Conservation (phyloP, 106 monocot species). For the Apostasia ramifera region DNA sequence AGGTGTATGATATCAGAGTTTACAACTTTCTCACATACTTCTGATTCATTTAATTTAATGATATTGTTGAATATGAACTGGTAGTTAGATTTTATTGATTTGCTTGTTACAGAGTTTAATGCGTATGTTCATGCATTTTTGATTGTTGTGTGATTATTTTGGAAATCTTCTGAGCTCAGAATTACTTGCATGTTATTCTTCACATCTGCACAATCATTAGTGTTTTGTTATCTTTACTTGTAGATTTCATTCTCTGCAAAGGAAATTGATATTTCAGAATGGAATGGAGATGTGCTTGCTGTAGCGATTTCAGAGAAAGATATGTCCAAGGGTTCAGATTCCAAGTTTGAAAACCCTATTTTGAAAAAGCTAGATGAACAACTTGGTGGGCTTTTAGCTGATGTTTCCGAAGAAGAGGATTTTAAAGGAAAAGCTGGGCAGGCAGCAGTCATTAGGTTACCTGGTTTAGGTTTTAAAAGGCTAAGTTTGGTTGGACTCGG, state of each 20-base stretch:
- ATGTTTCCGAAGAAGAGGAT: constrained; percentile 78
- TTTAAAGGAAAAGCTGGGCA: constrained; percentile 91
- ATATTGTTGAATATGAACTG: neutral
- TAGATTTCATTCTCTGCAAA: constrained; percentile 76
- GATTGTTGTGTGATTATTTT: neutral
- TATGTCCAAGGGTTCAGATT: constrained; percentile 64
- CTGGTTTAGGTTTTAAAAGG: constrained; percentile 75
- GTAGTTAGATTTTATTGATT: neutral
- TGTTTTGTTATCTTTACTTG: constrained; percentile 1
- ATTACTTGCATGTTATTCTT: neutral
- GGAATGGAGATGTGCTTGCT: constrained; percentile 92
- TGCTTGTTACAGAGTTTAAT: neutral
- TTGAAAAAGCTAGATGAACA: constrained; percentile 67
- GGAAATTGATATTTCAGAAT: constrained; percentile 68
- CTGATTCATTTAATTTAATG: too few species aligned
- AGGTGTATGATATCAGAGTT: too few species aligned
- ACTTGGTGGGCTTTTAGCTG: constrained; percentile 66
- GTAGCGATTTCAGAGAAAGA: constrained; percentile 87
- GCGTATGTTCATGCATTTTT: neutral
- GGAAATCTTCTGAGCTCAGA: neutral
- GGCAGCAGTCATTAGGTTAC: constrained; percentile 68
- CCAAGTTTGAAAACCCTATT: constrained; percentile 74
- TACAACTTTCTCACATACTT: too few species aligned
- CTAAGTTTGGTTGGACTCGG: constrained; percentile 68
- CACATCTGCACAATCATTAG: neutral